Evolutionary conservation across 129 eudicot genomes (phyloP).

Genomic region (Artemisia tridentata): DNA sequence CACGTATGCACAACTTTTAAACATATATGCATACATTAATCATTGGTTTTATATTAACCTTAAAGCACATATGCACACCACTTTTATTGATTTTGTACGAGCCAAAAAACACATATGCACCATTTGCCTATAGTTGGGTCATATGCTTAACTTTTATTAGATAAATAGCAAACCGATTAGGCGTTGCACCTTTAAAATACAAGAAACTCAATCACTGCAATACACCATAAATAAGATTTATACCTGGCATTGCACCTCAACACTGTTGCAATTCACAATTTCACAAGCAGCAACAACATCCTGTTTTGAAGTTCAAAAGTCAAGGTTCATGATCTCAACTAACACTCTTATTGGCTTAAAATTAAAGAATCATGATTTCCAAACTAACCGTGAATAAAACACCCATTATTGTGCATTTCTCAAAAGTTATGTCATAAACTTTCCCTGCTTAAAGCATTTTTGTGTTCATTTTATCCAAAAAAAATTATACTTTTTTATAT

Average conservation of each 20-base stretch:
- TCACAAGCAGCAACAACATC: slow-evolving; percentile 99
- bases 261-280: slow-evolving; percentile 86
- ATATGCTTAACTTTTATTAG: too few relatives aligned
- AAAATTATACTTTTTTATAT: too few relatives aligned
- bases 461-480: too few relatives aligned
- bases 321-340: not conserved
- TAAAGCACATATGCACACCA: too few relatives aligned
- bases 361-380: slow-evolving; percentile 4
- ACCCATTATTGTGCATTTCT: slow-evolving; percentile 95
- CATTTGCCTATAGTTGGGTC: too few relatives aligned
- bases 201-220: not conserved
- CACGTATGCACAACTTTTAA: too few relatives aligned
- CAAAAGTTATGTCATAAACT: slow-evolving; percentile 85
- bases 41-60: too few relatives aligned
- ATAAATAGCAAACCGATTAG: too few relatives aligned
- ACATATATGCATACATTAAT: too few relatives aligned
- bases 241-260: slow-evolving; percentile 99
- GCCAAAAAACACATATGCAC: too few relatives aligned
- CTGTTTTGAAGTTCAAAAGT: slow-evolving; percentile 39
- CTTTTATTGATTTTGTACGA: too few relatives aligned
- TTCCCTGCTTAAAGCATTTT: slow-evolving; percentile 71
- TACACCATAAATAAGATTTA: not conserved
- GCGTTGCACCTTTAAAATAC: not conserved
- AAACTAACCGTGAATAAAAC: slow-evolving; percentile 76
- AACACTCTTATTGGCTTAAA: not conserved